Evolutionary conservation across 78 protist species (phyloP).

Genomic region (Cyanophora paradoxa): DNA sequence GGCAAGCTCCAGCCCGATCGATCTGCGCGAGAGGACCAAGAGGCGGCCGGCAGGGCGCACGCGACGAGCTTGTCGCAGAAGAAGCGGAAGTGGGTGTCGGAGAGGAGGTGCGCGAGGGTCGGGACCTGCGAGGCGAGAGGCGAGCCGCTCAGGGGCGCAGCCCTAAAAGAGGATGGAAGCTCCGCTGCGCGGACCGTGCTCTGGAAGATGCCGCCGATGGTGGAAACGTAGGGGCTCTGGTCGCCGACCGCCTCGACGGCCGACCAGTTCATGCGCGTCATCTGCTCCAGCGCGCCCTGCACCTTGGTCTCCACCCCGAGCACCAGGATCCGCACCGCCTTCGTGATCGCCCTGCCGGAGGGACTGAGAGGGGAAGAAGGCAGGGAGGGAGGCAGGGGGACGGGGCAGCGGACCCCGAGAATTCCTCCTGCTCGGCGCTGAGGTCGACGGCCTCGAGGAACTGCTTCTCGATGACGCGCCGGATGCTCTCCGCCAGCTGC

Average conservation of each 20-base stretch:
- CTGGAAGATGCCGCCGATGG: background rate
- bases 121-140: background rate
- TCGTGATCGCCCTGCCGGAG: background rate
- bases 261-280: background rate
- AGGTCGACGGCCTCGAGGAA: constrained; percentile 9
- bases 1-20: too few species aligned
- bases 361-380: background rate
- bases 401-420: too few species aligned
- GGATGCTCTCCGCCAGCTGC: constrained; percentile 14
- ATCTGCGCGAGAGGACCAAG: too few species aligned
- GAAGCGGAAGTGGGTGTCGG: background rate
- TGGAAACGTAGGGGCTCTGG: background rate
- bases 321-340: background rate
- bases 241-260: background rate
- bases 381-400: background rate
- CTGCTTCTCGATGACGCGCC: background rate
- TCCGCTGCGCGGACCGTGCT: background rate
- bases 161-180: background rate
- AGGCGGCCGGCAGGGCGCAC: constrained; percentile 2
- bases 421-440: too few species aligned
- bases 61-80: constrained; percentile 14
- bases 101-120: background rate
- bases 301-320: background rate
- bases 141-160: background rate
- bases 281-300: background rate